A percentile compares a stretch with the other conserved stretches of the same genome.
These are phyloP conservation scores for Suillus placidus DNA, from an alignment of 768 basidiomycete genomes.

Conservation along the genomic window DNA sequence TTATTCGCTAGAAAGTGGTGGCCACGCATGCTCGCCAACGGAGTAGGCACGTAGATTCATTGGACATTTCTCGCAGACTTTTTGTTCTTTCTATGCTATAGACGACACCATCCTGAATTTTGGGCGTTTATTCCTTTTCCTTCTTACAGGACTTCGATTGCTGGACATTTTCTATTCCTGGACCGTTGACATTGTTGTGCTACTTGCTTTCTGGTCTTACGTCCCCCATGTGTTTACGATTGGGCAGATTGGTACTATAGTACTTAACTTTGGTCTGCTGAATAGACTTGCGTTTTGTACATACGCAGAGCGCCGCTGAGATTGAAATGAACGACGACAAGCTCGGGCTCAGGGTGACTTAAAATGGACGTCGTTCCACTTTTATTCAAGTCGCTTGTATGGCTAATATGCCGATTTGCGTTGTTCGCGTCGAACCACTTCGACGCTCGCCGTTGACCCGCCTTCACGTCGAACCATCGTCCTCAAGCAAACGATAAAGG, in stretches of 20 bases:
- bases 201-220: background rate
- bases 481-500: background rate
- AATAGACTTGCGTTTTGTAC: background rate
- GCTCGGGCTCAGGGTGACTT: constrained; percentile 1
- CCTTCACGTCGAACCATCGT: background rate
- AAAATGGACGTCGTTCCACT: constrained; percentile 14
- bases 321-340: background rate
- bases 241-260: background rate
- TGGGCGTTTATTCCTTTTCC: background rate
- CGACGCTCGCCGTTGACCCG: background rate
- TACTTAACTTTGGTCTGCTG: background rate
- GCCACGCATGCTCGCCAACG: constrained; percentile 19
- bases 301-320: constrained; percentile 1
- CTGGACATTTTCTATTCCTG: background rate
- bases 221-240: background rate
- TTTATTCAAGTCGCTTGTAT: background rate
- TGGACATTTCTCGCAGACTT: background rate
- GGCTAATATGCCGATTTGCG: background rate
- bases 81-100: background rate
- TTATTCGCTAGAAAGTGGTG: constrained; percentile 19
- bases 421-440: constrained; percentile 3
- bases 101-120: background rate
- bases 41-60: constrained; percentile 8
- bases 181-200: background rate
- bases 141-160: background rate